Evolutionary conservation across 2,329 filamentous ascomycete genomes (phyloP).

Genomic region (Westerdykella sp.): DNA sequence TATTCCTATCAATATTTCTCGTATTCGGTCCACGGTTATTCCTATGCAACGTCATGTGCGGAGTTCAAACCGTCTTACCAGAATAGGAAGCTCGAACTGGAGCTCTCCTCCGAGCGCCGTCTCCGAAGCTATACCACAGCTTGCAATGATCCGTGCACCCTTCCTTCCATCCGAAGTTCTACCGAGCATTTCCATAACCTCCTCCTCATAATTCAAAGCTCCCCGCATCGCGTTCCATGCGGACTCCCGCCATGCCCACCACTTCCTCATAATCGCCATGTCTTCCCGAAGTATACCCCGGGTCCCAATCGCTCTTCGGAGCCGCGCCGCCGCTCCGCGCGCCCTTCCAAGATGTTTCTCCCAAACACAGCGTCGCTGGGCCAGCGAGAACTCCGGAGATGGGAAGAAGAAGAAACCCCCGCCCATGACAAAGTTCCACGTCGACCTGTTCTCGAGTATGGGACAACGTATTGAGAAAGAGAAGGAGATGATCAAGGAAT

Average conservation of each 20-base stretch:
- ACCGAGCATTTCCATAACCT: neutral
- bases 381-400: constrained; percentile 17
- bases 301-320: constrained; percentile 17
- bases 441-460: constrained; percentile 58
- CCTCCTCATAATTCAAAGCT: neutral
- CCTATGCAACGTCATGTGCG: too few relatives aligned
- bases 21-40: too few relatives aligned
- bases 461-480: constrained; percentile 53
- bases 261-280: constrained; percentile 19
- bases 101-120: too few relatives aligned
- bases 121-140: neutral
- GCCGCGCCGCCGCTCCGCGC: constrained; percentile 5
- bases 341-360: constrained; percentile 4
- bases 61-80: too few relatives aligned
- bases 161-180: neutral
- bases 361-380: constrained; percentile 31
- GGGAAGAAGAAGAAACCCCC: constrained; percentile 34
- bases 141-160: neutral
- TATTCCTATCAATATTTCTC: too few relatives aligned
- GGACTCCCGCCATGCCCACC: constrained; percentile 6
- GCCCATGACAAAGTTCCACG: constrained; percentile 43
- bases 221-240: neutral
- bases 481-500: constrained; percentile 48
- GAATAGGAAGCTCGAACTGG: too few relatives aligned
- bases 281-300: constrained; percentile 22